phyloP scores from a whole-genome alignment of 164 flowering plant genomes.

The Umbellularia californica region DNA sequence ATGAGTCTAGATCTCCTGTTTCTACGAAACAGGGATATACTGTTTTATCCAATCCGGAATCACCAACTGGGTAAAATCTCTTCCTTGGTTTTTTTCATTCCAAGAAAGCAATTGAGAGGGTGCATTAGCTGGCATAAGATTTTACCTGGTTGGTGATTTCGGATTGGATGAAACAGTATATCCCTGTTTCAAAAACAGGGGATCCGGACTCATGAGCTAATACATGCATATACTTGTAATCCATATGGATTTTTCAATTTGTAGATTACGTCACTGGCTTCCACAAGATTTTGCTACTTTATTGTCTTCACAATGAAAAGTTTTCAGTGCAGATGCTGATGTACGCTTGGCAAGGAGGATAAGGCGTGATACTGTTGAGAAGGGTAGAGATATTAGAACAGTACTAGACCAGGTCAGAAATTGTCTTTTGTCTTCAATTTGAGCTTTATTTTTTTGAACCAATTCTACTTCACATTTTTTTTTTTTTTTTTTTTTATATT shows the following conservation, averaged over 20 bases:
- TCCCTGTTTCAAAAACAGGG: too few species aligned
- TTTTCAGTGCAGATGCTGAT: conserved; percentile 98
- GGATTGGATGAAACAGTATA: too few species aligned
- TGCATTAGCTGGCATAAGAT: too few species aligned
- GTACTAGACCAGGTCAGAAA: conserved; percentile 84
- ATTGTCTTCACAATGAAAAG: conserved; percentile 37
- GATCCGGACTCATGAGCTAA: too few species aligned
- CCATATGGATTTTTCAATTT: background rate
- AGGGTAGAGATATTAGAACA: conserved; percentile 72
- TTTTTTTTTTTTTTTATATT: background rate
- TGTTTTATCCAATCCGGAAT: too few species aligned
- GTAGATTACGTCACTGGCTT: background rate
- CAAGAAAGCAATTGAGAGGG: too few species aligned
- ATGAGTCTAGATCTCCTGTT: too few species aligned
- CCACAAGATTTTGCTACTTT: conserved; percentile 7
- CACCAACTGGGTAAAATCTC: too few species aligned
- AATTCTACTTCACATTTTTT: background rate
- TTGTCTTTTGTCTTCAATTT: background rate
- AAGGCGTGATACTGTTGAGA: conserved; percentile 91
- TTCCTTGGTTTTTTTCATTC: too few species aligned
- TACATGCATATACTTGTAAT: background rate
- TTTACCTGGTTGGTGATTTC: too few species aligned
- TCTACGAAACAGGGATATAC: too few species aligned
- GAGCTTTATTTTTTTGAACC: background rate
- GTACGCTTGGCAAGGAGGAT: conserved; percentile 94